Conservation (phyloP, 2,329 filamentous ascomycete species). For the Stachybotrys echinatus region DNA sequence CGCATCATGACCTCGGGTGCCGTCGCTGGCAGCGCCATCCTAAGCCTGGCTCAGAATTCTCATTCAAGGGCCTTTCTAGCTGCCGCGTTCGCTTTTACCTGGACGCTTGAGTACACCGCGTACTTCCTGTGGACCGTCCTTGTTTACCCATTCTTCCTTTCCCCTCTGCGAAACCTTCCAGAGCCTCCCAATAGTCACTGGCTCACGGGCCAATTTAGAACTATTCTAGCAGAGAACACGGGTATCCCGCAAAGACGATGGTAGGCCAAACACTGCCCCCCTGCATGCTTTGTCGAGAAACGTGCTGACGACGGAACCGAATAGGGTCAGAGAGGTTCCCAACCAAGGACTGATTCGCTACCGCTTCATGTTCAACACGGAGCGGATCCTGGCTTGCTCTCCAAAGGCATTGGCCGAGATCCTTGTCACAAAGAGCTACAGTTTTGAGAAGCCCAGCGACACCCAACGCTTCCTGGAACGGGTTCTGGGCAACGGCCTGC, state of each 20-base stretch:
- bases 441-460: conserved; percentile 58
- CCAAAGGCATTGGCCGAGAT: conserved; percentile 66
- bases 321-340: conserved; percentile 54
- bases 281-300: background rate
- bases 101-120: conserved; percentile 24
- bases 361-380: conserved; percentile 54
- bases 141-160: conserved; percentile 44
- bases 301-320: conserved; percentile 6
- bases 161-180: conserved; percentile 43
- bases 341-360: conserved; percentile 68
- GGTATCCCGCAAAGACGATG: conserved; percentile 43
- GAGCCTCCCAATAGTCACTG: conserved; percentile 36
- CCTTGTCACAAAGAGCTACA: conserved; percentile 62
- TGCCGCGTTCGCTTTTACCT: conserved; percentile 27
- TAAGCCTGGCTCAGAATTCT: conserved; percentile 5
- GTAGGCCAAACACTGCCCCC: conserved; percentile 23
- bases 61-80: conserved; percentile 26
- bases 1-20: conserved; percentile 5
- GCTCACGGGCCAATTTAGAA: conserved; percentile 41
- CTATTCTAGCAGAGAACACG: conserved; percentile 31
- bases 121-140: conserved; percentile 37
- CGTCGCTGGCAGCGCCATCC: conserved; percentile 10
- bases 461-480: conserved; percentile 52
- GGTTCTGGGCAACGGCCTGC: conserved; percentile 64
- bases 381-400: conserved; percentile 56